Conservation (phyloP, 768 basidiomycete species). For the Saitozyma podzolica region DNA sequence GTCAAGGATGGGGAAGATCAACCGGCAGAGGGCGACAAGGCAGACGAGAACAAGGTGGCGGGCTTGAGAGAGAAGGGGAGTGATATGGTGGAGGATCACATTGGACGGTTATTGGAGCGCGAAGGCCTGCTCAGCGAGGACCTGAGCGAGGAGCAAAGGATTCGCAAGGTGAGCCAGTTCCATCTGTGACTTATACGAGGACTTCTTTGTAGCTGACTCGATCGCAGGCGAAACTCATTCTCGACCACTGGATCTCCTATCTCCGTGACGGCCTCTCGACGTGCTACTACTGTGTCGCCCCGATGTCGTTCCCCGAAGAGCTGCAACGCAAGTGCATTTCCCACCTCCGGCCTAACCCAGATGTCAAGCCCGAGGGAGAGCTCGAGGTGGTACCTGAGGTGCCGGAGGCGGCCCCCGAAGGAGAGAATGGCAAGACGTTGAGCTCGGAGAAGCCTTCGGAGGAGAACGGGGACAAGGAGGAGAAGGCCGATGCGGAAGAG, state of each 20-base stretch:
- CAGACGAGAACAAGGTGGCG: constrained; percentile 5
- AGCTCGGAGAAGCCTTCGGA: constrained; percentile 16
- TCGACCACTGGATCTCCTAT: constrained; percentile 92
- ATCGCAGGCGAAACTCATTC: constrained; percentile 68
- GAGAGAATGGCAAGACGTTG: constrained; percentile 54
- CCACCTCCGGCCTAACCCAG: constrained; percentile 64
- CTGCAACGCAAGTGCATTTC: constrained; percentile 90
- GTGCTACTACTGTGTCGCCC: constrained; percentile 93
- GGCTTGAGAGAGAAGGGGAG: constrained; percentile 56
- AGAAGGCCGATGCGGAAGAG: constrained; percentile 55
- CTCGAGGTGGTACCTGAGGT: constrained; percentile 28
- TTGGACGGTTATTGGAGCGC: constrained; percentile 73
- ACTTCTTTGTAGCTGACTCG: constrained; percentile 1
- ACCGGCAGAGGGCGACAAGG: constrained; percentile 39
- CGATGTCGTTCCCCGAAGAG: constrained; percentile 91
- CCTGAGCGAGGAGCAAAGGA: constrained; percentile 24
- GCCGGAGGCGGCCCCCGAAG: constrained; percentile 16
- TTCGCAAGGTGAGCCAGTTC: constrained; percentile 18
- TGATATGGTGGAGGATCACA: constrained; percentile 75
- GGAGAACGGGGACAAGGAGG: constrained; percentile 33
- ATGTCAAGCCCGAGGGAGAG: constrained; percentile 53
- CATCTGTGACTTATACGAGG: constrained; percentile 3
- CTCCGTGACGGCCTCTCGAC: constrained; percentile 69
- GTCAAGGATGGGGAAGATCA: constrained; percentile 56
- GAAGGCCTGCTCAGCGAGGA: constrained; percentile 62